Evolutionary conservation across 352 stramenopile species (phyloP).

Genomic region (Globisporangium polare): DNA sequence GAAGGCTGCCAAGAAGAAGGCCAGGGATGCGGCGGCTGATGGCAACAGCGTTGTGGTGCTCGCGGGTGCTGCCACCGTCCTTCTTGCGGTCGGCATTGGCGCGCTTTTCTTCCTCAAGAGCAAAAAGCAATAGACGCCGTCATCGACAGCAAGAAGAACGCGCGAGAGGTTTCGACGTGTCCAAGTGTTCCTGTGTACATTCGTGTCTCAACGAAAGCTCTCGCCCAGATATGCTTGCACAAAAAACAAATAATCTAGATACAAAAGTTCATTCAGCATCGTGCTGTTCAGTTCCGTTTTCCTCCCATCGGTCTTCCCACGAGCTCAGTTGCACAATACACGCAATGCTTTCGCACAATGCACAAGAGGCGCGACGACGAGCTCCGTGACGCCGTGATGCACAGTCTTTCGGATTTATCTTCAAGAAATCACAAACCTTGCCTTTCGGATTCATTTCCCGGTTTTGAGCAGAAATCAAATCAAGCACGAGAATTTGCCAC

Average conservation of each 20-base stretch:
- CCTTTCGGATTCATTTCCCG: no score
- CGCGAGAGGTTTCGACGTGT: no score
- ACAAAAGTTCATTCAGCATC: background rate
- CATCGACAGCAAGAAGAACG: background rate
- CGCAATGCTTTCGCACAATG: no score
- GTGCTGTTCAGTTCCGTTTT: background rate
- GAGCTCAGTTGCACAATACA: no score
- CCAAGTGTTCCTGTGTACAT: no score
- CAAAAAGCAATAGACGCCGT: conserved; percentile 36
- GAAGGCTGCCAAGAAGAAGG: conserved; percentile 18
- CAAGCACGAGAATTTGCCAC: no score
- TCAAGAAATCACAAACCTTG: no score
- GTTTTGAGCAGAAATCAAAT: no score
- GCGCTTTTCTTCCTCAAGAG: conserved; percentile 59
- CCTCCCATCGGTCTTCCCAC: no score
- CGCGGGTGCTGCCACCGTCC: conserved; percentile 29
- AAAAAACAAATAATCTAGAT: background rate
- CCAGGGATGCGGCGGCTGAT: conserved; percentile 4
- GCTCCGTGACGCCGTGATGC: no score
- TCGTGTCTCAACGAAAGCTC: background rate
- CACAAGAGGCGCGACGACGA: no score
- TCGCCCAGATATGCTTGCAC: background rate
- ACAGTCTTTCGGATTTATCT: no score
- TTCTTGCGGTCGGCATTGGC: conserved; percentile 45
- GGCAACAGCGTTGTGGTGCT: conserved; percentile 26